These are phyloP conservation scores for Cryphonectria naterciae DNA, from an alignment of 2,329 filamentous ascomycete genomes.

Conservation along the genomic window DNA sequence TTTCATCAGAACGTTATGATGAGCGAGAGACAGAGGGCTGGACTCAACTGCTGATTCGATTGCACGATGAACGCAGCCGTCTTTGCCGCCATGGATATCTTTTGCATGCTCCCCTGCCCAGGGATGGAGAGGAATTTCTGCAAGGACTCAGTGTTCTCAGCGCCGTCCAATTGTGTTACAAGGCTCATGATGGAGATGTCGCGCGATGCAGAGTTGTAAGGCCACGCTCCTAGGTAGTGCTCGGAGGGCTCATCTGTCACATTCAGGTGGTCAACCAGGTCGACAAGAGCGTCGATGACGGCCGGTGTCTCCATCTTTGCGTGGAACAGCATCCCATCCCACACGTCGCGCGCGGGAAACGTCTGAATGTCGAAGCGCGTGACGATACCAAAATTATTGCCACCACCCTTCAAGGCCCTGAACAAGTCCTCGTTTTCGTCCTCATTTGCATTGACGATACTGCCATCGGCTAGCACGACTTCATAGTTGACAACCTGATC, in stretches of 20 bases:
- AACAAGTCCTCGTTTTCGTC: slow-evolving; percentile 10
- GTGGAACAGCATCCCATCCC: slow-evolving; percentile 30
- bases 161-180: slow-evolving; percentile 6
- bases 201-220: not conserved
- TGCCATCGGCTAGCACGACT: slow-evolving; percentile 20
- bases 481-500: slow-evolving; percentile 19
- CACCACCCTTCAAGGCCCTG: slow-evolving; percentile 34
- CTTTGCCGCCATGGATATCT: not conserved
- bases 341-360: slow-evolving; percentile 30
- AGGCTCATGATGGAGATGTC: not conserved
- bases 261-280: not conserved
- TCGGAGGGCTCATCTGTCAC: not conserved
- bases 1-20: not conserved
- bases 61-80: not conserved
- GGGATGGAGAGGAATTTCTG: not conserved
- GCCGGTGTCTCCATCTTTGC: not conserved
- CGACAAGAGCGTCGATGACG: slow-evolving; percentile 24
- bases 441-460: slow-evolving; percentile 3
- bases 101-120: not conserved
- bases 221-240: not conserved
- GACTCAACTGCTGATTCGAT: not conserved
- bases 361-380: slow-evolving; percentile 34
- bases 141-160: not conserved
- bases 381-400: slow-evolving; percentile 47
- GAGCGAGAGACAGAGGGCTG: not conserved